Conservation (phyloP, 805 yeast genomes). For the Priceomyces haplophilus region DNA sequence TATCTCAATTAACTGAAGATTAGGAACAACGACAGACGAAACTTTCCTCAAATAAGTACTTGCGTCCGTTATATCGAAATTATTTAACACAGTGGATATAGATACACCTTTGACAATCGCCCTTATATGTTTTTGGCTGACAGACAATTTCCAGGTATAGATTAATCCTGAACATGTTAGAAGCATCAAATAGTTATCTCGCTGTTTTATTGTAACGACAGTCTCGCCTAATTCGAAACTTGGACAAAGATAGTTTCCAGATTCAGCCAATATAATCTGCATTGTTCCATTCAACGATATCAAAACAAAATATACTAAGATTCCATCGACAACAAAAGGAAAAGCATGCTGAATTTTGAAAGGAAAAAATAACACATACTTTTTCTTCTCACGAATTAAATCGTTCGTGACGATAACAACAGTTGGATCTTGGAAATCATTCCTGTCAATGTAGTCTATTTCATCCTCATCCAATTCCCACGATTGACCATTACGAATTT, state of each 20-base stretch:
- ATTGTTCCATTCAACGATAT: slow-evolving; percentile 60
- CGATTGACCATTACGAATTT: slow-evolving; percentile 40
- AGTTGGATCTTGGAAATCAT: slow-evolving; percentile 48
- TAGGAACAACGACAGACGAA: slow-evolving; percentile 11
- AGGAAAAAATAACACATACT: slow-evolving; percentile 41
- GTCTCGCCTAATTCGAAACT: slow-evolving; percentile 51
- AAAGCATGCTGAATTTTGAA: slow-evolving; percentile 48
- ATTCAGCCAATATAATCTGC: slow-evolving; percentile 39
- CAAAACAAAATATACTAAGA: slow-evolving; percentile 45
- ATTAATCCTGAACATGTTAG: slow-evolving; percentile 51
- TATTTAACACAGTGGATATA: slow-evolving; percentile 51
- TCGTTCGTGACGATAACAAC: slow-evolving; percentile 44
- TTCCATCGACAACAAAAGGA: slow-evolving; percentile 31
- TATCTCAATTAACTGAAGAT: slow-evolving; percentile 29
- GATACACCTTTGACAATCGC: slow-evolving; percentile 44
- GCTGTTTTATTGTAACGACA: slow-evolving; percentile 37
- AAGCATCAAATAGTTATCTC: slow-evolving; percentile 33
- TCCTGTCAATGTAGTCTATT: slow-evolving; percentile 30
- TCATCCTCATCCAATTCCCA: slow-evolving; percentile 42
- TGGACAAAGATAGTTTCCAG: slow-evolving; percentile 48
- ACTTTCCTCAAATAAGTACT: slow-evolving; percentile 2
- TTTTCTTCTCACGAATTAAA: slow-evolving; percentile 26
- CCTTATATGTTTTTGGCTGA: slow-evolving; percentile 16
- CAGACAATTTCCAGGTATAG: slow-evolving; percentile 47
- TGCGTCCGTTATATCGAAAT: slow-evolving; percentile 12